These are phyloP conservation scores for Orychophragmus violaceus DNA, from an alignment of 345 rosid species.

Conservation along the genomic window DNA sequence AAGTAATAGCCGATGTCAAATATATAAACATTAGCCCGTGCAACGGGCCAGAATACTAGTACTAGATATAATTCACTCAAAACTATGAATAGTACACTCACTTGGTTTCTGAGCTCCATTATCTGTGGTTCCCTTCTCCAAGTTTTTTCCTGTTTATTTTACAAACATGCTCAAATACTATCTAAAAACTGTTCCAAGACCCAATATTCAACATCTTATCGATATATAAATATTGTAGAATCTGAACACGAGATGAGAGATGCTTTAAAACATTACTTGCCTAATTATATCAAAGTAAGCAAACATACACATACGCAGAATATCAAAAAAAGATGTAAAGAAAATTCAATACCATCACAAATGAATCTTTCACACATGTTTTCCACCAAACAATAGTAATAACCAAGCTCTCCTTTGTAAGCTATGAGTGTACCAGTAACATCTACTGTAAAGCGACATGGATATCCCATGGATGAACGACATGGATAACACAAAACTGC, in stretches of 20 bases:
- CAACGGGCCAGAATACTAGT: no score
- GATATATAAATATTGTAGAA: not conserved
- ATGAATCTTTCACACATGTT: slow-evolving; percentile 76
- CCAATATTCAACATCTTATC: no score
- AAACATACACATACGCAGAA: not conserved
- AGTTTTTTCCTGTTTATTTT: no score
- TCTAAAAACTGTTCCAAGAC: not conserved
- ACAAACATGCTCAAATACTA: not conserved
- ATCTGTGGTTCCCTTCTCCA: no score
- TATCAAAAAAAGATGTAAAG: not conserved
- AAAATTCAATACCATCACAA: slow-evolving; percentile 45
- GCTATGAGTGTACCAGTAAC: slow-evolving; percentile 97
- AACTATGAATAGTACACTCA: no score
- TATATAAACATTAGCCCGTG: no score
- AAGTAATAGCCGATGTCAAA: no score
- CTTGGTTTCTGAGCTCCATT: no score
- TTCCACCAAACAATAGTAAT: slow-evolving; percentile 99
- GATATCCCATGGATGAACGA: no score
- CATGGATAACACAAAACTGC: slow-evolving; percentile 19
- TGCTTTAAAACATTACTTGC: slow-evolving; percentile 35
- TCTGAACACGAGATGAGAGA: not conserved
- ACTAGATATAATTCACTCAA: no score
- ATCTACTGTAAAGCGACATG: slow-evolving; percentile 79
- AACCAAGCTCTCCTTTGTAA: slow-evolving; percentile 97
- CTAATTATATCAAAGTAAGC: slow-evolving; percentile 36